Evolutionary conservation across 805 yeast species (phyloP).

Genomic region (Wickerhamomyces alni): DNA sequence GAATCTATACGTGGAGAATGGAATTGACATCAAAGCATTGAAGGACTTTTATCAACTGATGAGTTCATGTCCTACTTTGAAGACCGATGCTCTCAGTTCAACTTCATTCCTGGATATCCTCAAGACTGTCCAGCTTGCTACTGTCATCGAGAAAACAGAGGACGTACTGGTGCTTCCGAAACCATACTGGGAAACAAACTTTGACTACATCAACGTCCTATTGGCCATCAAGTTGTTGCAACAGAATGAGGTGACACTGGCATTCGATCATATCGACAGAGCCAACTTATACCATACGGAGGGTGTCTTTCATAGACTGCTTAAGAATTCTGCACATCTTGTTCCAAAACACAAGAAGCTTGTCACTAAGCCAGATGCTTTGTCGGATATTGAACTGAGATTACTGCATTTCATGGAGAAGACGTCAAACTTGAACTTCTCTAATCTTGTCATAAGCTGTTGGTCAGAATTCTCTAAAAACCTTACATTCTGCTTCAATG

Average conservation of each 20-base stretch:
- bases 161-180: slow-evolving; percentile 9
- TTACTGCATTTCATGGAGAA: not conserved
- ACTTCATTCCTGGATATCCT: slow-evolving; percentile 9
- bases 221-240: slow-evolving; percentile 7
- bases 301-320: slow-evolving; percentile 13
- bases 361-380: slow-evolving; percentile 2
- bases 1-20: slow-evolving; percentile 4
- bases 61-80: slow-evolving; percentile 6
- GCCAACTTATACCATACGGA: slow-evolving; percentile 2
- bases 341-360: not conserved
- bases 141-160: slow-evolving; percentile 7
- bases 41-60: slow-evolving; percentile 7
- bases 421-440: not conserved
- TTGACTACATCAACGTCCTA: slow-evolving; percentile 10
- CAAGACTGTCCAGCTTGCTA: slow-evolving; percentile 10
- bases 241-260: slow-evolving; percentile 2
- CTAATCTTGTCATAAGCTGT: not conserved
- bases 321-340: not conserved
- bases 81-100: not conserved
- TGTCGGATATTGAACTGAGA: not conserved
- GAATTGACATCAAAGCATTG: slow-evolving; percentile 10
- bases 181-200: slow-evolving; percentile 11
- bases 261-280: slow-evolving; percentile 5
- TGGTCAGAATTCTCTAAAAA: not conserved
- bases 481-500: not conserved